Percentiles rank a stretch among this genome's conserved stretches.
phyloP scores from a whole-genome alignment of 768 basidiomycete genomes.

The Dentipellis sp. region DNA sequence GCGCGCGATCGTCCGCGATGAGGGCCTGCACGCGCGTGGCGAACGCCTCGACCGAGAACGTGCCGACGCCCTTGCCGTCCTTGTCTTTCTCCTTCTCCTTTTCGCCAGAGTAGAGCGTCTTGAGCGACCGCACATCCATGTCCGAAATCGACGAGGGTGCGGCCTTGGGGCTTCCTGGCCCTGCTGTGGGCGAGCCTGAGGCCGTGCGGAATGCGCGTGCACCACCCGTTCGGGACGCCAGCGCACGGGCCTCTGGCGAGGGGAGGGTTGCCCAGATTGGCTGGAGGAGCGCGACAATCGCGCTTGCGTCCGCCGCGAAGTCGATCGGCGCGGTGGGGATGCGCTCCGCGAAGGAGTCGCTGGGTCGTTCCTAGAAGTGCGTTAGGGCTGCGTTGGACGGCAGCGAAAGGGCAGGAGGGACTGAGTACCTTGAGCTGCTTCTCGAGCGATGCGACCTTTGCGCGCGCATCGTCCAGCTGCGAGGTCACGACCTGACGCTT shows the following conservation, averaged over 20 bases:
- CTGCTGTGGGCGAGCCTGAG: conserved; percentile 17
- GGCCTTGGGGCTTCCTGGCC: conserved; percentile 22
- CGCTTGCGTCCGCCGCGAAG: conserved; percentile 36
- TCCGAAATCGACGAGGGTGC: conserved; percentile 52
- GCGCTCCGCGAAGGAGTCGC: background rate
- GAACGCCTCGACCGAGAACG: conserved; percentile 72
- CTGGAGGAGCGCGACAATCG: conserved; percentile 52
- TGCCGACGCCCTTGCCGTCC: conserved; percentile 15
- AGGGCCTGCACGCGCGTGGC: conserved; percentile 70
- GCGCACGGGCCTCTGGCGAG: conserved; percentile 71
- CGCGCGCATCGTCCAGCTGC: conserved; percentile 19
- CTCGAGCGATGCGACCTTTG: conserved; percentile 18
- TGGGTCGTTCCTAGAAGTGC: conserved; percentile 4
- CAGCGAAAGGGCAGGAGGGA: background rate
- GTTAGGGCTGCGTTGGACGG: no score
- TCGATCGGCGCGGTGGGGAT: conserved; percentile 15
- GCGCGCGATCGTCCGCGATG: conserved; percentile 70
- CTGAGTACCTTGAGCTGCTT: conserved; percentile 38
- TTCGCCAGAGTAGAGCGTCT: conserved; percentile 57
- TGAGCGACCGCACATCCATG: conserved; percentile 80
- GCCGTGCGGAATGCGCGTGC: conserved; percentile 35
- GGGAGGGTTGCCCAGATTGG: conserved; percentile 79
- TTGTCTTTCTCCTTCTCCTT: conserved; percentile 10
- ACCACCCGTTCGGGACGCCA: conserved; percentile 41
- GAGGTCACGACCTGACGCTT: conserved; percentile 4